Base-by-base conservation (phyloP, 2,329 filamentous ascomycete genomes). In the Paecilomyces sp. region DNA sequence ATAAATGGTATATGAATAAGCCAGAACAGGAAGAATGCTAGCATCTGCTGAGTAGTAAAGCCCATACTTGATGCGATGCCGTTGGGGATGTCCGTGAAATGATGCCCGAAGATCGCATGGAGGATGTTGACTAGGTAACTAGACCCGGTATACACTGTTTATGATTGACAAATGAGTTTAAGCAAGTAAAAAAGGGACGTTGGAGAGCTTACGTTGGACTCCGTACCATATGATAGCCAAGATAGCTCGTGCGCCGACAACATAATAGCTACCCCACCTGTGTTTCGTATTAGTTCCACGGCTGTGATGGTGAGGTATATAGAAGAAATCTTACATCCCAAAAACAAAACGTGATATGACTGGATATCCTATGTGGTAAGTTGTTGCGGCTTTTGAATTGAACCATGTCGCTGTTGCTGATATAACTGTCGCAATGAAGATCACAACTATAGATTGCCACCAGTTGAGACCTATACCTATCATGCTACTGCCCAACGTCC, bases 361-460 rank as follows among this genome's bases (percentile, higher is more conserved):
- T 1, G 77, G 77, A 59, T 76, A 79, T 8, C 74, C 76, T 54
- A 78, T 68, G 62, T 79, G 76, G 60, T 79, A 79, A 12, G 74
- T 70, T 15, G 67, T 72, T 2, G 77, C 76, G 55, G 71, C 74
- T 52, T 77, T 71, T 15, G 75, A 76, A 66, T 80, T 80, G 68
- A 79, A 76, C 58, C 75, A 73, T 72, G 78, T 78, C 54, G 76
- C 76, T 50, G 77, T 64, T 11, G 75, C 77, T 7, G 70, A 73
- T 62, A 80, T 77, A 55, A 74, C 31, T 60, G 78, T 76, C 34
- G 73, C 75, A 41, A 75, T 67, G 62, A 80, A 79, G 61, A 79
- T 79, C 52, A 78, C 75, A 9, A 80, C 50, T 56, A 78, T 77
- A 28, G 71, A 63, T 64, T 77, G 74, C 76, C 76, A 79, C 76